Evolutionary conservation across 2,329 filamentous ascomycete genomes (phyloP), one percentile per base, ranked within the genome.

Genomic region (Botrytis galanthina): DNA sequence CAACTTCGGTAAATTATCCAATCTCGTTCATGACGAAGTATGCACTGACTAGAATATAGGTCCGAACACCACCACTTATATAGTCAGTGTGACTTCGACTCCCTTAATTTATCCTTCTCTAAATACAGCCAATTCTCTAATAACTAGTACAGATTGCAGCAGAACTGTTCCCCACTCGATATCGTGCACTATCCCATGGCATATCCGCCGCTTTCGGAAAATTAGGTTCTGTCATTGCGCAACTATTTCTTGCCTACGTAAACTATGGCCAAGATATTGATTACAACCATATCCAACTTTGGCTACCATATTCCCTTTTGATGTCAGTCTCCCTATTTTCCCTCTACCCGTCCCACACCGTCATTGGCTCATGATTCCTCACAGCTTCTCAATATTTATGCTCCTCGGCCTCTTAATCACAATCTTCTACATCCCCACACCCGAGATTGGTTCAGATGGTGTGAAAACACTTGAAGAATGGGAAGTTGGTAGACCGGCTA

Each of bases 361-460:
- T 51, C 46, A 51, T 26, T 0, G 14, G 46, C 46, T 51, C 9
- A 26, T 1, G 3, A 12, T 26, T 0, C 10, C 1, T 1, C 6
- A 12, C 9, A 51, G 46, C 46, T 51, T 51, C 46, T 51, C 46
- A 51, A 12, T 51, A 14, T 51, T 51, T 10, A 51, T 51, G 46
- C 46, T 51, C 46, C 46, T 51, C 4, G 46, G 46, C 1, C 46
- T 51, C 4, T 51, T 51, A 1, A 51, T 26, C 1, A 51, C 46
- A 4, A 26, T 51, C 22, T 51, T 51, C 46, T 51, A 51, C 9
- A 51, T 51, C 4, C 46, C 46, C 10, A 51, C 46, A 26, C 22
- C 22, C 9, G 46, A 51, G 9, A 5, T 51, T 0, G 46, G 46
- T 4, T 51, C 46, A 12, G 46, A 51, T 51, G 46, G 46, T 12